These are phyloP conservation scores for Chaetomiaceae sp. DNA, from an alignment of 2,329 filamentous ascomycete species.

Conservation along the genomic window DNA sequence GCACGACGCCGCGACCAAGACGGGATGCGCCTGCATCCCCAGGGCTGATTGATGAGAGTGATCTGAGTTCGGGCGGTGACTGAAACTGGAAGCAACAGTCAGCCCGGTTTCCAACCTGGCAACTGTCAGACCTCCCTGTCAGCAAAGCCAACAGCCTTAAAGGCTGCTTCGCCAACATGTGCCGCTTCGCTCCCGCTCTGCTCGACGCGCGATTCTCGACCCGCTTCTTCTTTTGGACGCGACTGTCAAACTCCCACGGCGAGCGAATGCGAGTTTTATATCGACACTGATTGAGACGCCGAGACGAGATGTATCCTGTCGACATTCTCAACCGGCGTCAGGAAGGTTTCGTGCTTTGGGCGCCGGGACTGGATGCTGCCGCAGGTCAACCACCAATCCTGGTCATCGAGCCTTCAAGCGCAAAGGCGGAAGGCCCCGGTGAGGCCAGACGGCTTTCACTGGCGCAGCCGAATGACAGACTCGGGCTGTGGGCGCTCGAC, in stretches of 20 bases:
- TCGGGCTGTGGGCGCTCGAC: slow-evolving; percentile 39
- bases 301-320: slow-evolving; percentile 8
- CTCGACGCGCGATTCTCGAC: no score
- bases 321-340: slow-evolving; percentile 14
- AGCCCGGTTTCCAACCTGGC: no score
- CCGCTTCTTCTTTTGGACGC: no score
- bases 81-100: no score
- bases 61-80: background rate
- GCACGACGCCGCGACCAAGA: background rate
- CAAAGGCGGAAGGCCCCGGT: slow-evolving; percentile 1
- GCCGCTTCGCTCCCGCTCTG: no score
- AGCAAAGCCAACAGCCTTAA: no score
- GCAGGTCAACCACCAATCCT: slow-evolving; percentile 13
- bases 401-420: slow-evolving; percentile 15
- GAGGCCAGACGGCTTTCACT: slow-evolving; percentile 26
- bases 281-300: background rate
- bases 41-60: no score
- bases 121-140: no score
- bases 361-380: slow-evolving; percentile 8
- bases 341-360: slow-evolving; percentile 22
- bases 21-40: no score
- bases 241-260: no score
- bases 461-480: slow-evolving; percentile 36
- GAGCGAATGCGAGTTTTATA: background rate
- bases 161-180: no score